Evolutionary conservation across 768 basidiomycete species (phyloP).

Genomic region (Podaxis sp.): DNA sequence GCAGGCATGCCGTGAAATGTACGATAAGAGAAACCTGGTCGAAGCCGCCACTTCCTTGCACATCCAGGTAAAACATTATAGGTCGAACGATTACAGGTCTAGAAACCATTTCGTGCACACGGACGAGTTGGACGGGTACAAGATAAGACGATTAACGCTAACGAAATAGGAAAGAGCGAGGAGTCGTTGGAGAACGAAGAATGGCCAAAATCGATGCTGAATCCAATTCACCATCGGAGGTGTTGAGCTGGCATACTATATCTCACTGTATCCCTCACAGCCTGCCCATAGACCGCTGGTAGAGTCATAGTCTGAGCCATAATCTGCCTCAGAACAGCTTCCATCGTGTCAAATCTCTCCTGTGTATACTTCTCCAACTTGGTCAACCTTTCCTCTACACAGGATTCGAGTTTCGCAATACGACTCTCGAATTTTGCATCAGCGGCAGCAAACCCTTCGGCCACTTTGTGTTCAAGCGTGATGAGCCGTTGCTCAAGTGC

Average conservation of each 20-base stretch:
- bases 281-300: conserved; percentile 25
- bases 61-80: no score
- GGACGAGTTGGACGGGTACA: background rate
- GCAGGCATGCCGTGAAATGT: no score
- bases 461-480: conserved; percentile 24
- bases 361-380: conserved; percentile 21
- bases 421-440: conserved; percentile 21
- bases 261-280: conserved; percentile 16
- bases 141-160: background rate
- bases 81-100: no score
- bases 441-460: conserved; percentile 21
- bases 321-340: conserved; percentile 22
- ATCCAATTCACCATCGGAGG: background rate
- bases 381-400: conserved; percentile 20
- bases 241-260: conserved; percentile 1
- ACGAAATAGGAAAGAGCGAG: background rate
- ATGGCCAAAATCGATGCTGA: background rate
- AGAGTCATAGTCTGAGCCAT: conserved; percentile 25
- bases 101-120: background rate
- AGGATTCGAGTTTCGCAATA: conserved; percentile 20
- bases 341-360: conserved; percentile 20
- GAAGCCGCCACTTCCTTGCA: no score
- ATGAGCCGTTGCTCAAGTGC: conserved; percentile 26
- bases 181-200: background rate
- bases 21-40: no score